Evolutionary conservation across 106 monocot species (phyloP).

Genomic region (Hemerocallis citrina): DNA sequence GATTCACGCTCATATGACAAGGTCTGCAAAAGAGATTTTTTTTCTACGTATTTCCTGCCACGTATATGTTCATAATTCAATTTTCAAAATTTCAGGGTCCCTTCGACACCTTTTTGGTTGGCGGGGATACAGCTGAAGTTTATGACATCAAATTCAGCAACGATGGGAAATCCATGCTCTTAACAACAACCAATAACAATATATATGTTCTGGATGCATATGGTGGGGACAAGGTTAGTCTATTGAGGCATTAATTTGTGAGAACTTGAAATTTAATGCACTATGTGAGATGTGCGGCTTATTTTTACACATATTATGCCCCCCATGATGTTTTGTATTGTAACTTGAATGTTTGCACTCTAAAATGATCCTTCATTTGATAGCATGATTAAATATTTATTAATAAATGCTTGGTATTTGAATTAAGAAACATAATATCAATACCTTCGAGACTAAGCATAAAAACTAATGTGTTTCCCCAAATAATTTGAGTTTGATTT

Average conservation of each 20-base stretch:
- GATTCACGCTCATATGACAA: constrained; percentile 99
- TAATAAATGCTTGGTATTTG: too few relatives aligned
- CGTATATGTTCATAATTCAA: background rate
- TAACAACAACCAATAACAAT: constrained; percentile 90
- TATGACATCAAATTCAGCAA: constrained; percentile 99
- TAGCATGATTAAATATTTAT: too few relatives aligned
- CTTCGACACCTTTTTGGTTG: constrained; percentile 98
- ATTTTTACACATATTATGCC: too few relatives aligned
- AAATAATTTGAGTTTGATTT: too few relatives aligned
- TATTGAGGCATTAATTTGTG: background rate
- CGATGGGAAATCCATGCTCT: constrained; percentile 97
- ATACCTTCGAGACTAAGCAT: too few relatives aligned
- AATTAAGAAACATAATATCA: too few relatives aligned
- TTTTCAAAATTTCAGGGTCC: constrained; percentile 57
- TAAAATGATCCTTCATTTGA: too few relatives aligned
- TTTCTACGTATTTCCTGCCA: background rate
- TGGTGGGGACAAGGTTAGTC: constrained; percentile 84
- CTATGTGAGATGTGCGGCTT: too few relatives aligned
- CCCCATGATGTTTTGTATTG: too few relatives aligned
- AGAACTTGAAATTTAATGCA: too few relatives aligned
- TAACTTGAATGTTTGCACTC: too few relatives aligned
- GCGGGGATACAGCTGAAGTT: constrained; percentile 99
- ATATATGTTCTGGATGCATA: constrained; percentile 98
- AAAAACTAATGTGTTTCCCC: too few relatives aligned
- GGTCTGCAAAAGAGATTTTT: constrained; percentile 20